Evolutionary conservation across 441 rosid species (phyloP).

Genomic region (Erodium moschatum): DNA sequence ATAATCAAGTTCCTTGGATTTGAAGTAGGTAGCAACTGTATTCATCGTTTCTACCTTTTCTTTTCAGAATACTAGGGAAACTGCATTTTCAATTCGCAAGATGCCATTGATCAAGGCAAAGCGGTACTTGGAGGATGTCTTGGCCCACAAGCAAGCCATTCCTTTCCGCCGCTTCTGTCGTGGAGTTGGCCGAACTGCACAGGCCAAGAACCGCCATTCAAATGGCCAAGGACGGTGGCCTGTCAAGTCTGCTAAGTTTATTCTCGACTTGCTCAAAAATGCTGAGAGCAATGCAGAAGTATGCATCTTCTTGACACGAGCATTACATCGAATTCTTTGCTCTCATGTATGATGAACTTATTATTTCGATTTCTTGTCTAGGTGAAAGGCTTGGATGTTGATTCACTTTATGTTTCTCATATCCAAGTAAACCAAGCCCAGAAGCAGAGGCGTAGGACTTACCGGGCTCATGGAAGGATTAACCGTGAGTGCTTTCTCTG

Average conservation of each 20-base stretch:
- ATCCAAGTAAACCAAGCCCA: constrained; percentile 97
- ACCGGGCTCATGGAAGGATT: constrained; percentile 93
- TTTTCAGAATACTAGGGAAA: constrained; percentile 76
- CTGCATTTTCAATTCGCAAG: constrained; percentile 71
- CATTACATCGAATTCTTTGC: neutral
- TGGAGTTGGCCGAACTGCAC: constrained; percentile 95
- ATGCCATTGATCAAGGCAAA: constrained; percentile 75
- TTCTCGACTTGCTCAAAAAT: constrained; percentile 79
- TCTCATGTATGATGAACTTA: neutral
- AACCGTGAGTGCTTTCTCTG: constrained; percentile 50
- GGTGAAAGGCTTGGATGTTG: constrained; percentile 96
- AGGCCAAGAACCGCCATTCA: constrained; percentile 88
- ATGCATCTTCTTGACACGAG: neutral
- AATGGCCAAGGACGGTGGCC: constrained; percentile 59
- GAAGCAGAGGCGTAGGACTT: constrained; percentile 86
- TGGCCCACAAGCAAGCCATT: constrained; percentile 90
- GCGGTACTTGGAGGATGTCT: constrained; percentile 90
- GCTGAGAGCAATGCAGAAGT: constrained; percentile 97
- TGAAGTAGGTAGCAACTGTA: neutral
- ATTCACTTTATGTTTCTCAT: constrained; percentile 70
- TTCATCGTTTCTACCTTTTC: neutral
- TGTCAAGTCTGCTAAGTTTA: constrained; percentile 69
- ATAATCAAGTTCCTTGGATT: neutral
- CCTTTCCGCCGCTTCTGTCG: constrained; percentile 90
- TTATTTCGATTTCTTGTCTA: constrained; percentile 18